phyloP scores from a whole-genome alignment of 192 early-diverging fungal genomes.

The Entophlyctis luteolus region DNA sequence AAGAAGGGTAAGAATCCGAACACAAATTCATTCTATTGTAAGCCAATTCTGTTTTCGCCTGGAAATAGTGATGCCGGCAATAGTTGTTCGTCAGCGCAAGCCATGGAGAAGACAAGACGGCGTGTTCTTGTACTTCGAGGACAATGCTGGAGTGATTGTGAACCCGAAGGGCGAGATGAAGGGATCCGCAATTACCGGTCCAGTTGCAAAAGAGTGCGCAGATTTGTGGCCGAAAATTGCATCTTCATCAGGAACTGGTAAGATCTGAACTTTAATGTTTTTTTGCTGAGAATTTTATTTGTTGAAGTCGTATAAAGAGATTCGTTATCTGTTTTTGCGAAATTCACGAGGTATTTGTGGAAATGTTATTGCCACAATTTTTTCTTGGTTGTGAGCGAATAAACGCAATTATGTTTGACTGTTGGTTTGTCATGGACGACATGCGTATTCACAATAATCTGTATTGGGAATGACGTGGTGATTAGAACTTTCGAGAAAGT shows the following conservation, averaged over 20 bases:
- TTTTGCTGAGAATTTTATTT: too few relatives aligned
- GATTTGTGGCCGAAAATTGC: constrained; percentile 99
- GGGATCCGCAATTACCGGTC: constrained; percentile 99
- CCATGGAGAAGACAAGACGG: constrained; percentile 98
- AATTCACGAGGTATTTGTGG: too few relatives aligned
- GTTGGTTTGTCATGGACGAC: too few relatives aligned
- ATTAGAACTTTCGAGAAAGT: too few relatives aligned
- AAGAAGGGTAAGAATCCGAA: constrained; percentile 94
- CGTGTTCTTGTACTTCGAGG: constrained; percentile 57
- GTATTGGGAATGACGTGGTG: too few relatives aligned
- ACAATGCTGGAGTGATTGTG: constrained; percentile 99
- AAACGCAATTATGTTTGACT: too few relatives aligned
- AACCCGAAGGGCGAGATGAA: constrained; percentile 99
- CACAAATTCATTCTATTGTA: neutral
- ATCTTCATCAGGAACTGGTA: constrained; percentile 54
- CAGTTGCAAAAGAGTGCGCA: constrained; percentile 99
- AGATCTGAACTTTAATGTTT: neutral
- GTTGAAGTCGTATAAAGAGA: too few relatives aligned
- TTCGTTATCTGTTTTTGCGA: too few relatives aligned
- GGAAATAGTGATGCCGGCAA: constrained; percentile 88
- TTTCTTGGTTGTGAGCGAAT: too few relatives aligned
- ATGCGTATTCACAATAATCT: too few relatives aligned
- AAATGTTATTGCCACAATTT: too few relatives aligned
- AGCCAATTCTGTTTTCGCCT: neutral
- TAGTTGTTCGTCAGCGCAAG: constrained; percentile 98